Evolutionary conservation across 208 protist species (phyloP).

Genomic region (Leishmania major): DNA sequence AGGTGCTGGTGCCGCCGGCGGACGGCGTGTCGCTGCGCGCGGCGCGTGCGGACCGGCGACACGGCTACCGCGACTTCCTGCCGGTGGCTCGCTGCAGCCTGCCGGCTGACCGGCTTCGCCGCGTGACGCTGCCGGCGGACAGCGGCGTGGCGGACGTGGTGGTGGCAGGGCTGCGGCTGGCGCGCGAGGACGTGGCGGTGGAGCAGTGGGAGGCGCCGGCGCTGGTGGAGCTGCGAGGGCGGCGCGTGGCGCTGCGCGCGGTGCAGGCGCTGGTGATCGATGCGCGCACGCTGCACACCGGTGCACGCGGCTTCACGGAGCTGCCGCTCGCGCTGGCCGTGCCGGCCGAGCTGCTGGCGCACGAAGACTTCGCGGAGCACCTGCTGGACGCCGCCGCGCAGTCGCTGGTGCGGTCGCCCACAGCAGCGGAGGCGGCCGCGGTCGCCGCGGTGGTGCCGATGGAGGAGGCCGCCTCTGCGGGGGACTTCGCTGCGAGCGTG

Average conservation of each 20-base stretch:
- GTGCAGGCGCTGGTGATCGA: slow-evolving; percentile 39
- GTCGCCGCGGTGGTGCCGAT: not conserved
- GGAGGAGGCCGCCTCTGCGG: not conserved
- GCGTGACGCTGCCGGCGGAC: slow-evolving; percentile 27
- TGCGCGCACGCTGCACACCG: slow-evolving; percentile 17
- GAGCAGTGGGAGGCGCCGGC: not conserved
- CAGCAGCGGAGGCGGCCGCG: slow-evolving; percentile 8
- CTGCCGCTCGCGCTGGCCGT: slow-evolving; percentile 17
- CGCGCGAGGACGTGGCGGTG: not conserved
- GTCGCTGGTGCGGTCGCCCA: slow-evolving; percentile 12
- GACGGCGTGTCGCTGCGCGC: slow-evolving; percentile 6
- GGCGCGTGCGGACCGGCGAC: slow-evolving; percentile 17
- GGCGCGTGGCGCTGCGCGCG: slow-evolving; percentile 20
- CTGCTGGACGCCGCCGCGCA: slow-evolving; percentile 10
- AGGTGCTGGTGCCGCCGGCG: slow-evolving; percentile 20
- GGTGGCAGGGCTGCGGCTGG: slow-evolving; percentile 22
- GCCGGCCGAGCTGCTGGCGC: slow-evolving; percentile 21
- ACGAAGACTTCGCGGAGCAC: slow-evolving; percentile 20
- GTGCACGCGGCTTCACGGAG: slow-evolving; percentile 14
- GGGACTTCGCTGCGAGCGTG: slow-evolving; percentile 14
- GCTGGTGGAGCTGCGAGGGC: slow-evolving; percentile 25
- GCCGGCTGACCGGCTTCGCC: slow-evolving; percentile 9
- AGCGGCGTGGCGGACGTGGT: slow-evolving; percentile 26
- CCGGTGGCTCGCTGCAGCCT: slow-evolving; percentile 16
- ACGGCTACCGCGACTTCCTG: slow-evolving; percentile 25